Evolutionary conservation across 1,139 yeast species (phyloP), one percentile per base, ranked within the genome.

Genomic region (Lodderomyces jiufengensis): DNA sequence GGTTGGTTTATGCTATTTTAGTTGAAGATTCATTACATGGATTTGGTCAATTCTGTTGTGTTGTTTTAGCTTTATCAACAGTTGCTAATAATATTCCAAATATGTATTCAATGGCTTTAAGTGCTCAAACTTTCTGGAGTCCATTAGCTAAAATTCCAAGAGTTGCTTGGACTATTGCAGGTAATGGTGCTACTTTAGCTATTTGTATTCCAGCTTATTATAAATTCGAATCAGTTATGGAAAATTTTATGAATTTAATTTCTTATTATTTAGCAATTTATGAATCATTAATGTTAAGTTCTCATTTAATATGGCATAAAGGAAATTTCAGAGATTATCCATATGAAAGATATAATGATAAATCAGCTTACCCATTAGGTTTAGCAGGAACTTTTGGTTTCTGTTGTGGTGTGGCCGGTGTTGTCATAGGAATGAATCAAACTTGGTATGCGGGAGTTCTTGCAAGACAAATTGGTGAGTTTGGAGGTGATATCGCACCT

Each of bases 181-280:
- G 94, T 54, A 82, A 85, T 62, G 79, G 76, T 48, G 76, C 79
- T 36, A 78, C 90, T 33, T 73, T 87, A 57, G 96, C 90, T 40
- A 81, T 88, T 54, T 80, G 94, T 54, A 87, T 87, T 50, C 95
- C 95, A 25, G 96, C 86, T 32, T 84, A 81, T 66, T 81, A 82
- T 65, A 59, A 73, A 46, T 88, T 88, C 59, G 78, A 72, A 42
- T 51, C 60, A 8, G 88, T 84, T 51, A 84, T 88, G 83, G 73
- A 76, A 42, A 80, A 84, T 63, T 87, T 88, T 64, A 86, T 88
- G 95, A 80, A 85, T 66, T 66, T 87, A 58, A 85, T 88, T 57
- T 92, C 86, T 45, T 88, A 88, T 73, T 88, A 92, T 77, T 72
- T 88, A 57, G 87, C 95, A 42, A 84, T 87, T 54, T 88, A 88